phyloP scores from a whole-genome alignment of 2,329 filamentous ascomycete species.

The Amylocarpus encephaloides region DNA sequence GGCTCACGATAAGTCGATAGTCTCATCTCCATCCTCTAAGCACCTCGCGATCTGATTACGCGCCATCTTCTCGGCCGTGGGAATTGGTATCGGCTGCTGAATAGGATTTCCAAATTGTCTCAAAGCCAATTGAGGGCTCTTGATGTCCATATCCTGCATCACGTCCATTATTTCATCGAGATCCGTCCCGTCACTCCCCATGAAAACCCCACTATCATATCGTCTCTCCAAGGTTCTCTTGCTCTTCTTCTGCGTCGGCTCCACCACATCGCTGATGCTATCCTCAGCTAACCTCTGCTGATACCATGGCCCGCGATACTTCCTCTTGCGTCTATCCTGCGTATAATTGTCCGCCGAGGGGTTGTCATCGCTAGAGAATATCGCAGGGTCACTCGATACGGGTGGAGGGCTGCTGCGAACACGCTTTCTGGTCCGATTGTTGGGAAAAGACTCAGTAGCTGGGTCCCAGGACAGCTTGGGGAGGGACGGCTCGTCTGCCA shows the following conservation, averaged over 20 bases:
- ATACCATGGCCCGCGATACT: slow-evolving; percentile 63
- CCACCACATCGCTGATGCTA: slow-evolving; percentile 8
- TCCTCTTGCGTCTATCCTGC: slow-evolving; percentile 51
- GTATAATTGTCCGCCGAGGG: slow-evolving; percentile 60
- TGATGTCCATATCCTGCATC: slow-evolving; percentile 1
- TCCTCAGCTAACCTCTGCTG: slow-evolving; percentile 44
- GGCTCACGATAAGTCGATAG: slow-evolving; percentile 55
- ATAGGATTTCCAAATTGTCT: slow-evolving; percentile 7
- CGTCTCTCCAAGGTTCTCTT: slow-evolving; percentile 53
- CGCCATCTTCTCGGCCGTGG: slow-evolving; percentile 38
- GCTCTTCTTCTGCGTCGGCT: slow-evolving; percentile 17
- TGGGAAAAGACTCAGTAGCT: slow-evolving; percentile 14
- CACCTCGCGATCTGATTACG: slow-evolving; percentile 44
- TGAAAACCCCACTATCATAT: slow-evolving; percentile 63
- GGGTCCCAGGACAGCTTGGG: slow-evolving; percentile 29
- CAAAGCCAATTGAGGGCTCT: slow-evolving; percentile 7
- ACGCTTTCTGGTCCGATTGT: slow-evolving; percentile 35
- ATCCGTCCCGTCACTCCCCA: slow-evolving; percentile 53
- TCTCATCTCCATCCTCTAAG: slow-evolving; percentile 52
- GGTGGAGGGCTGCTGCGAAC: slow-evolving; percentile 31
- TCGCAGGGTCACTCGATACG: slow-evolving; percentile 60
- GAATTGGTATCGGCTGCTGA: slow-evolving; percentile 8
- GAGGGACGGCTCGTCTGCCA: slow-evolving; percentile 36
- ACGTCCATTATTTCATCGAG: slow-evolving; percentile 34
- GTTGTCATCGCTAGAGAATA: slow-evolving; percentile 70